Evolutionary conservation across 352 stramenopile genomes (phyloP), one percentile per base, ranked within the genome.

Genomic region (Phytophthora rubi): DNA sequence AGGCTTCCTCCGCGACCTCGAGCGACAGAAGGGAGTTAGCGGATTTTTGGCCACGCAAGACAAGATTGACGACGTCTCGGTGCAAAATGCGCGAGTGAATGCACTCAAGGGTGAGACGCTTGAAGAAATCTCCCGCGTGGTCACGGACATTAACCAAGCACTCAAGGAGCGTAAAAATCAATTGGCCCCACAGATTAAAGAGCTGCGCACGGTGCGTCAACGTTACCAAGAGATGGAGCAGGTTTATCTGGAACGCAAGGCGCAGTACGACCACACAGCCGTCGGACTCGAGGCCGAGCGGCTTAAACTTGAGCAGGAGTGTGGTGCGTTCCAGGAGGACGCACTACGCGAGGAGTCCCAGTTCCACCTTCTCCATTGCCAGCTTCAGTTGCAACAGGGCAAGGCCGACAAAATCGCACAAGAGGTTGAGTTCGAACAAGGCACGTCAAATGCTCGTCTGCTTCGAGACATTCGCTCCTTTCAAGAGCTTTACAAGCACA

Each of bases 81-180:
- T 97, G 67, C 77, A 91, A 75, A 97, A 97, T 49, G 83, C 89
- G 16, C 80, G 91, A 49, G 81, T 98, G 48, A 97, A 99, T 75
- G 84, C 94, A 62, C 68, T 94, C 37, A 99, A 98, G 66, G 89
- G 88, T 9, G 83, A 97, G 72, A 98, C 91, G 30, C 83, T 99
- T 15, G 93, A 98, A 65, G 95, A 98, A 63, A 98, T 98, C 55
- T 98, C 91, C 44, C 80, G 77, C 21, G 86, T 98, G 35, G 93
- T 98, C 13, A 91, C 92, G 7, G 85, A 97, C 53, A 98, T 98
- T 54, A 97, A 96, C 71, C 76, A 97, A 62, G 89, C 92, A 39
- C 79, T 98, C 28, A 97, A 92, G 44, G 91, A 97, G 53, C 84
- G 96, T 21, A 98, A 98, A 68, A 94, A 90, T 55, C 94, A 97